A percentile compares a stretch with the other conserved stretches of the same genome.
These are phyloP conservation scores for Pinus taeda DNA, from an alignment of 75 land plant genomes.

Conservation along the genomic window DNA sequence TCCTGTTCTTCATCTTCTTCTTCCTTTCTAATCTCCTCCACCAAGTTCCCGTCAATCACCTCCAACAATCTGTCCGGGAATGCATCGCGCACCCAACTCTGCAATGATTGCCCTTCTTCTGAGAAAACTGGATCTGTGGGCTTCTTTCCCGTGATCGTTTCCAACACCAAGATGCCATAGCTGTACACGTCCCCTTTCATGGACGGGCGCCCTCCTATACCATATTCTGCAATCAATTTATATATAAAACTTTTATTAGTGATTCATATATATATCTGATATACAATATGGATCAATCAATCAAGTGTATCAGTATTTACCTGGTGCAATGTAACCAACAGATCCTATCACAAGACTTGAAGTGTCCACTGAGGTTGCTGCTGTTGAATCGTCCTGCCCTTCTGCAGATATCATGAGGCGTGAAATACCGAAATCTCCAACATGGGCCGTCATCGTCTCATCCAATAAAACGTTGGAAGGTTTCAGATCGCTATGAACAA, in stretches of 20 bases:
- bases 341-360: neutral
- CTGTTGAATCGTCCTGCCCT: too few relatives aligned
- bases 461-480: neutral
- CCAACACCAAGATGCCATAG: conserved; percentile 49
- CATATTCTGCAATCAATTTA: too few relatives aligned
- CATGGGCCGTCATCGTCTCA: neutral
- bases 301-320: too few relatives aligned
- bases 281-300: too few relatives aligned
- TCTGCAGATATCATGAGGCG: neutral
- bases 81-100: neutral
- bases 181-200: conserved; percentile 61
- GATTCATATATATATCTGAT: too few relatives aligned
- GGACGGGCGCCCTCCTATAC: too few relatives aligned
- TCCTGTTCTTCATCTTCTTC: neutral
- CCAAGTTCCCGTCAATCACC: neutral
- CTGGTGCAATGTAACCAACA: too few relatives aligned
- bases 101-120: neutral
- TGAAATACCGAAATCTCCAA: neutral
- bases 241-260: too few relatives aligned
- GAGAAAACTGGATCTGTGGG: conserved; percentile 35
- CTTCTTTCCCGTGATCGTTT: conserved; percentile 43
- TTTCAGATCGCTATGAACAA: neutral
- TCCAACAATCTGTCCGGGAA: neutral
- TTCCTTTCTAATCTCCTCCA: conserved; percentile 10
- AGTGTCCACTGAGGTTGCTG: neutral